Evolutionary conservation across 2,329 filamentous ascomycete species (phyloP).

Genomic region (Fusarium torulosum): DNA sequence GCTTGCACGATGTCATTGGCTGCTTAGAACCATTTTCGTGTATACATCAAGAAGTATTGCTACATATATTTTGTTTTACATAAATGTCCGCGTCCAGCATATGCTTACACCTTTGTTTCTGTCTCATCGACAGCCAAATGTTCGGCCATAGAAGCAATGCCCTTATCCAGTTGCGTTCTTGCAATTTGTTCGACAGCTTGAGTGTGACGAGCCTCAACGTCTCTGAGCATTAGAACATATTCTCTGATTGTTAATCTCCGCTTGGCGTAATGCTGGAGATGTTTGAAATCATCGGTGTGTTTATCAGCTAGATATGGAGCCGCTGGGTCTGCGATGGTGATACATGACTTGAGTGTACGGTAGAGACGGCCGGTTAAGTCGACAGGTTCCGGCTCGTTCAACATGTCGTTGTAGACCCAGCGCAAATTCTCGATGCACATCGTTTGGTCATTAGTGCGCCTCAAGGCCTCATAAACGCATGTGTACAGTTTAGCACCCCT

Average conservation of each 20-base stretch:
- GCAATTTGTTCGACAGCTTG: slow-evolving; percentile 24
- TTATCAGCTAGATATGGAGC: slow-evolving; percentile 47
- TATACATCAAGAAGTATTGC: slow-evolving; percentile 17
- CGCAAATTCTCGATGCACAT: slow-evolving; percentile 63
- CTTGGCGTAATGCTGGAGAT: slow-evolving; percentile 27
- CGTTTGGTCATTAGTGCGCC: slow-evolving; percentile 57
- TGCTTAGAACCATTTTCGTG: background rate
- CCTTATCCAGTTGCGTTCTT: slow-evolving; percentile 13
- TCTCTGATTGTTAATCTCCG: slow-evolving; percentile 50
- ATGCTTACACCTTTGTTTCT: background rate
- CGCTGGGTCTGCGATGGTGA: slow-evolving; percentile 66
- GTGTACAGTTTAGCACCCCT: slow-evolving; percentile 68
- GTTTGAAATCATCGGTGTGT: too few relatives aligned
- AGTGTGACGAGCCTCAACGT: slow-evolving; percentile 48
- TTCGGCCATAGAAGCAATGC: background rate
- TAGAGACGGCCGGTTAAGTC: slow-evolving; percentile 59
- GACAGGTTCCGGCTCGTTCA: slow-evolving; percentile 65
- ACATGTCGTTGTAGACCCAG: slow-evolving; percentile 71
- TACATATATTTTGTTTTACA: slow-evolving; percentile 33
- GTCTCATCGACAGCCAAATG: background rate
- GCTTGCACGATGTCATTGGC: background rate
- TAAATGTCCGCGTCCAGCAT: background rate
- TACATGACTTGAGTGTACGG: slow-evolving; percentile 64
- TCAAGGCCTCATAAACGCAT: slow-evolving; percentile 64
- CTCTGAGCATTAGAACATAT: slow-evolving; percentile 50